Percentiles rank a stretch among this genome's conserved stretches.
phyloP scores from a whole-genome alignment of 768 basidiomycete species.

The Myochromella boudieri region DNA sequence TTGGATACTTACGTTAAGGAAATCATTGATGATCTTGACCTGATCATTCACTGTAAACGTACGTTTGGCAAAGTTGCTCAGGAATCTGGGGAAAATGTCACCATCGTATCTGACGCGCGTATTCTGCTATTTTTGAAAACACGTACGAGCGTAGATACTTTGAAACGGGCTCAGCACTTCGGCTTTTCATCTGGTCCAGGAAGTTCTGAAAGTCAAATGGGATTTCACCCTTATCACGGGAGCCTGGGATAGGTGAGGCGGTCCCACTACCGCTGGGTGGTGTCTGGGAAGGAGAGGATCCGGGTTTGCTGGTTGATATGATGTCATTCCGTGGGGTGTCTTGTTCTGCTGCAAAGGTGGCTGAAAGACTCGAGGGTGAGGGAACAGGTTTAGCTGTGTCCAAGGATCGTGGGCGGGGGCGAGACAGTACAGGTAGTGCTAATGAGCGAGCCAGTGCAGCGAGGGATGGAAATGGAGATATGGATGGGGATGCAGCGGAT shows the following conservation, averaged over 20 bases:
- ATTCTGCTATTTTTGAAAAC: background rate
- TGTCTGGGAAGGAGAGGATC: slow-evolving; percentile 21
- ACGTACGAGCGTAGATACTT: slow-evolving; percentile 94
- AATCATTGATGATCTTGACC: slow-evolving; percentile 93
- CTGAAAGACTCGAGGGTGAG: slow-evolving; percentile 52
- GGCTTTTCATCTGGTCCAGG: slow-evolving; percentile 90
- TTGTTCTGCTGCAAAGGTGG: slow-evolving; percentile 54
- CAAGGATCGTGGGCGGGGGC: slow-evolving; percentile 57
- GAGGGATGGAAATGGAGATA: slow-evolving; percentile 58
- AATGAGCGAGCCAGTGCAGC: slow-evolving; percentile 68
- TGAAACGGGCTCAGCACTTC: slow-evolving; percentile 87
- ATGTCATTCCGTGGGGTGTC: slow-evolving; percentile 20
- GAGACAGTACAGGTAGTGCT: slow-evolving; percentile 48
- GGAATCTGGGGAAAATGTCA: slow-evolving; percentile 53
- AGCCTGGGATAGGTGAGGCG: slow-evolving; percentile 26
- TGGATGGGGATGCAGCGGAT: slow-evolving; percentile 30
- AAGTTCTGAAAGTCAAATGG: slow-evolving; percentile 94
- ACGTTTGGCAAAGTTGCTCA: slow-evolving; percentile 90
- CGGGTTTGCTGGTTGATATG: slow-evolving; percentile 17
- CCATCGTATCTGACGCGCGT: no score
- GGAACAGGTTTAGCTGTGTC: slow-evolving; percentile 60
- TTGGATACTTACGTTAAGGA: slow-evolving; percentile 63
- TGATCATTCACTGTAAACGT: slow-evolving; percentile 93
- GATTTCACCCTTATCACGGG: slow-evolving; percentile 32
- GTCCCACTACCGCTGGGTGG: slow-evolving; percentile 25